These are phyloP conservation scores for Boletus tylopilopsis DNA, from an alignment of 768 basidiomycete species.

Conservation along the genomic window DNA sequence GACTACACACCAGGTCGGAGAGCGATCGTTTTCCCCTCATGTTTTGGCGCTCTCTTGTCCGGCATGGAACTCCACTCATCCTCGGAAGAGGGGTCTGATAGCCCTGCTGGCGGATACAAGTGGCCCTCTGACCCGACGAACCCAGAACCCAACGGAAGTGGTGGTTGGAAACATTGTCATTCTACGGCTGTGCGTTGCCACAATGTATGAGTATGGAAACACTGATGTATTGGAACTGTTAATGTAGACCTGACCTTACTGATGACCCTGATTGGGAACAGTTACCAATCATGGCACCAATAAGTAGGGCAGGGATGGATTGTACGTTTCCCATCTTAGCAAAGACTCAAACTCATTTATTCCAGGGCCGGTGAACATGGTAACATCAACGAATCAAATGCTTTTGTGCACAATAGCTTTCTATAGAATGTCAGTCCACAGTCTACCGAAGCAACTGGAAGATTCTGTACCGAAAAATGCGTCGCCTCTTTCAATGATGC, in stretches of 20 bases:
- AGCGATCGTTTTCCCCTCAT: constrained; percentile 41
- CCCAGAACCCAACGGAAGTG: constrained; percentile 35
- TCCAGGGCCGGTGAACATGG: constrained; percentile 56
- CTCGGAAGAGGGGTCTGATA: constrained; percentile 36
- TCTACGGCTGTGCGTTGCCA: constrained; percentile 46
- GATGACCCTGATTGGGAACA: constrained; percentile 51
- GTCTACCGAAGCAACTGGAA: constrained; percentile 38
- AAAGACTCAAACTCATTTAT: neutral
- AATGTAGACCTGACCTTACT: constrained; percentile 47
- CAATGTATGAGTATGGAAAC: neutral
- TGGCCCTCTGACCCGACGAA: constrained; percentile 36
- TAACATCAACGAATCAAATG: constrained; percentile 55
- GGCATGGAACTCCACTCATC: constrained; percentile 25
- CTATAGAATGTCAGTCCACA: constrained; percentile 40
- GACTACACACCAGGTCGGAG: constrained; percentile 24
- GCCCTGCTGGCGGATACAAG: constrained; percentile 47
- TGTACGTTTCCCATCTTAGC: constrained; percentile 35
- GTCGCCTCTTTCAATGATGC: constrained; percentile 18
- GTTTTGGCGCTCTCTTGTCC: constrained; percentile 47
- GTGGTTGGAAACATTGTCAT: constrained; percentile 47
- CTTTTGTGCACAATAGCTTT: constrained; percentile 54
- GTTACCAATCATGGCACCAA: constrained; percentile 42
- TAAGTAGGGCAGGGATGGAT: constrained; percentile 43
- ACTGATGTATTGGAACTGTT: neutral
- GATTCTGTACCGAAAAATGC: constrained; percentile 27